Evolutionary conservation across 768 basidiomycete genomes (phyloP), one percentile per base, ranked within the genome.

Genomic region (Cytidiella melzeri): DNA sequence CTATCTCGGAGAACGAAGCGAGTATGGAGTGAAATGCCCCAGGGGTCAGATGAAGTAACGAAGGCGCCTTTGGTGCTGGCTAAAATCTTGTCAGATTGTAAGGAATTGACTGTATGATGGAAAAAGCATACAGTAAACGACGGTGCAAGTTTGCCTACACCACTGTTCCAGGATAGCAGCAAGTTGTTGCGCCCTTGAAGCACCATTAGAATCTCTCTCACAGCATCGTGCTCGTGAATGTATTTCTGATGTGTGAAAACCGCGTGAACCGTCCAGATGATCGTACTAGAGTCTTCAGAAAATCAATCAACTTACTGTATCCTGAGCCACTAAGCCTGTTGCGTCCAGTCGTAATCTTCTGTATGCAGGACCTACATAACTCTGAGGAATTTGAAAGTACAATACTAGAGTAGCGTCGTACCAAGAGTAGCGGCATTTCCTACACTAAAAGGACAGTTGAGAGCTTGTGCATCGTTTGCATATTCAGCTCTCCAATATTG

Each of bases 401-500:
- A 3, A n/a, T 12, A 41, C 30, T 13, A 24, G 21, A 20, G 10
- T 37, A 26, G 13, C 7, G 43, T 34, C 69, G 36, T 58, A 81
- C 87, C 87, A 28, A 92, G 67, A 2, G 87, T 84, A 2, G 87
- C 89, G 7, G 84, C 78, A 58, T 87, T 80, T 1, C 80, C 79
- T 18, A 90, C 63, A 58, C 83, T 67, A 57, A 91, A 88, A 3
- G 65, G 66, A 19, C 67, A 65, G 13, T 60, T 61, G 11, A 70
- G 48, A 54, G 71, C 21, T 11, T 40, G 61, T 20, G 68, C 67
- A 55, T 78, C 74, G 1, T 71, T 71, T 44, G 67, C 69, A 84
- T 84, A 88, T 21, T 77, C 80, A 1, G 74, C 66, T 54, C 77
- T 74, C 89, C 89, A 92, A 58, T 90, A 90, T 55, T 92, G 89